Evolutionary conservation across 371 early-diverging fungal genomes (phyloP), one percentile per base, ranked within the genome.

Genomic region (Lichtheimia ornata): DNA sequence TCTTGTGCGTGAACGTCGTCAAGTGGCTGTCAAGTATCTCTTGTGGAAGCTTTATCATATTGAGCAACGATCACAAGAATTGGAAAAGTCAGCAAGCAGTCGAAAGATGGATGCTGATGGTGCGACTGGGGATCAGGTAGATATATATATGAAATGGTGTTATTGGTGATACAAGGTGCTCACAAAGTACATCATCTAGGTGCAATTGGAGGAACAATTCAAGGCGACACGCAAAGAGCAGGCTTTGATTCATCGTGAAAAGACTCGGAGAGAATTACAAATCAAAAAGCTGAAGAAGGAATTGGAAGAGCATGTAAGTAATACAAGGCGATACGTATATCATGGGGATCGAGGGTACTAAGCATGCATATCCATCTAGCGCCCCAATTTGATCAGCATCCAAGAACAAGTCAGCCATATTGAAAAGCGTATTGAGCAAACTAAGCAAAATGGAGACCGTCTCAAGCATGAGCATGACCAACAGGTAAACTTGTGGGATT

Each of bases 31-130:
- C 11, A 82, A 84, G 43, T 88, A 91, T 61, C 71, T 94, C 55
- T 79, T 96, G 40, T 95, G 95, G 94, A 92, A 91, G 64, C 82
- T 97, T 25, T 97, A 85, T 73, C 96, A 97, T 63, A 78, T 92
- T 24, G 92, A 94, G 60, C 59, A 74, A 47, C 84, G 84, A 44
- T 77, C 83, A 17, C 70, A 65, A 11, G 72, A 70, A 1, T 71
- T 89, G 40, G 91, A 84, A 41, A 72, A 79, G 35, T 77, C 73
- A 52, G 65, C 65, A 68, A 40, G 67, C 73, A 17, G 69, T 81
- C 1, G 70, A 76, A 12, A 61, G 66, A 3, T 73, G 68, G 47
- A 73, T 40, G 61, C 61, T 5, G 50, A 62, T 50, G 71, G 53
- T 25, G 66, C 73, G 52, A 67, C 74, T 14, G 56, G 56, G 11